Percentiles rank a stretch among this genome's conserved stretches.
phyloP scores from a whole-genome alignment of 1,284 basidiomycete genomes.

The Cutaneotrichosporon arboriforme region DNA sequence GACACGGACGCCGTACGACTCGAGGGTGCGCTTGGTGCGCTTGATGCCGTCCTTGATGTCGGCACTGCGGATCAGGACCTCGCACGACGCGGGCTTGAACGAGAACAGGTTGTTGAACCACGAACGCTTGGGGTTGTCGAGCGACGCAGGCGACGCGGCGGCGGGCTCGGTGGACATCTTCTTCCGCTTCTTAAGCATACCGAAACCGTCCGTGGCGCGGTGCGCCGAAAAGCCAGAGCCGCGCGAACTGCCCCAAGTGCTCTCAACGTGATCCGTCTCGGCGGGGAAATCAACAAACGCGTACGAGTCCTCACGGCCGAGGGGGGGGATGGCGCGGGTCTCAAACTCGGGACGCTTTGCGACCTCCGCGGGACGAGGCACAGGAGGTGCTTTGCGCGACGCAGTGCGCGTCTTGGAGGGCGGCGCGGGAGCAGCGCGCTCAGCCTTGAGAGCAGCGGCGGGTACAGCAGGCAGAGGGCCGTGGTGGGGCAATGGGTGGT shows the following conservation, averaged over 20 bases:
- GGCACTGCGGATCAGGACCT: conserved; percentile 33
- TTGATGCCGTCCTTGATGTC: conserved; percentile 41
- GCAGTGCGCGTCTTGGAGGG: not conserved
- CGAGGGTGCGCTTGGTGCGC: conserved; percentile 27
- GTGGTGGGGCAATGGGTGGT: not conserved
- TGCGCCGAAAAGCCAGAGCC: conserved; percentile 22
- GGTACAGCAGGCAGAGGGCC: conserved; percentile 1
- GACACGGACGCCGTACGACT: conserved; percentile 31
- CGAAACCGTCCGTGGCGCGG: conserved; percentile 38
- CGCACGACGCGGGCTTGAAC: conserved; percentile 65
- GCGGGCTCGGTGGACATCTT: conserved; percentile 17
- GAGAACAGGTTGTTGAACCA: conserved; percentile 90
- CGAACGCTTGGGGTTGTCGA: conserved; percentile 54
- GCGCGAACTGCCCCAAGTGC: conserved; percentile 26
- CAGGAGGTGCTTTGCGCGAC: conserved; percentile 7
- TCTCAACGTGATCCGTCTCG: conserved; percentile 22
- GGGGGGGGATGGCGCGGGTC: conserved; percentile 20
- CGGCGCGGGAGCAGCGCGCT: conserved; percentile 9
- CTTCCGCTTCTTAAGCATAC: conserved; percentile 44
- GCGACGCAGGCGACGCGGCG: conserved; percentile 1
- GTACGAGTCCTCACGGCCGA: conserved; percentile 43
- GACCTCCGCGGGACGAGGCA: not conserved
- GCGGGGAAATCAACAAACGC: conserved; percentile 39
- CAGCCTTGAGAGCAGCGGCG: conserved; percentile 5
- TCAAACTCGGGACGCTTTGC: conserved; percentile 6